Conservation (phyloP, 805 yeast species). For the Metschnikowia gruessii region DNA sequence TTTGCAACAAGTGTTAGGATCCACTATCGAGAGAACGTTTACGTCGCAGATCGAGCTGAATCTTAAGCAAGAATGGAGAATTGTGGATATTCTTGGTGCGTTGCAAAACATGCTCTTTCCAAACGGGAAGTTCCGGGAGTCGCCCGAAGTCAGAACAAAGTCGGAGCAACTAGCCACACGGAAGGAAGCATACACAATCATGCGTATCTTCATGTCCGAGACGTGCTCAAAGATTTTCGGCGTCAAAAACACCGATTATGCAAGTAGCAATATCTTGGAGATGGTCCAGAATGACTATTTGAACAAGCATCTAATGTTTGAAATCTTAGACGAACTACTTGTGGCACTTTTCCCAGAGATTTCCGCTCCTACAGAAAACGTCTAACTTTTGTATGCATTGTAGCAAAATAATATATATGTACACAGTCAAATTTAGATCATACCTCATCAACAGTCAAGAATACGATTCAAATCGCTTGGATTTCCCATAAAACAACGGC, state of each 20-base stretch:
- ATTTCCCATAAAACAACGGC: too few species aligned
- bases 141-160: slow-evolving; percentile 45
- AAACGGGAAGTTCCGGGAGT: slow-evolving; percentile 48
- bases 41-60: slow-evolving; percentile 41
- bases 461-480: neutral
- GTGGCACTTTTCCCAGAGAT: slow-evolving; percentile 40
- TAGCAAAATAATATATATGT: slow-evolving; percentile 2
- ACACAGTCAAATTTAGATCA: neutral
- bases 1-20: slow-evolving; percentile 81
- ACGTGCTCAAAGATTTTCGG: slow-evolving; percentile 76
- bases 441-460: neutral
- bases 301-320: slow-evolving; percentile 60
- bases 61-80: slow-evolving; percentile 40
- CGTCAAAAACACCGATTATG: slow-evolving; percentile 55
- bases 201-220: slow-evolving; percentile 60
- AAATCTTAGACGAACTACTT: slow-evolving; percentile 56
- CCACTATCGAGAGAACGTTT: slow-evolving; percentile 74
- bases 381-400: slow-evolving; percentile 1
- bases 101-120: slow-evolving; percentile 36
- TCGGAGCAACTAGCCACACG: slow-evolving; percentile 51
- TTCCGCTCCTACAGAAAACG: neutral
- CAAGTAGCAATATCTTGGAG: slow-evolving; percentile 56
- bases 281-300: slow-evolving; percentile 72
- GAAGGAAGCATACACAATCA: slow-evolving; percentile 55
- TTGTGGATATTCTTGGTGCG: slow-evolving; percentile 35